These are phyloP conservation scores for Periconia macrospinosa DNA, from an alignment of 2,329 filamentous ascomycete genomes.

Conservation along the genomic window DNA sequence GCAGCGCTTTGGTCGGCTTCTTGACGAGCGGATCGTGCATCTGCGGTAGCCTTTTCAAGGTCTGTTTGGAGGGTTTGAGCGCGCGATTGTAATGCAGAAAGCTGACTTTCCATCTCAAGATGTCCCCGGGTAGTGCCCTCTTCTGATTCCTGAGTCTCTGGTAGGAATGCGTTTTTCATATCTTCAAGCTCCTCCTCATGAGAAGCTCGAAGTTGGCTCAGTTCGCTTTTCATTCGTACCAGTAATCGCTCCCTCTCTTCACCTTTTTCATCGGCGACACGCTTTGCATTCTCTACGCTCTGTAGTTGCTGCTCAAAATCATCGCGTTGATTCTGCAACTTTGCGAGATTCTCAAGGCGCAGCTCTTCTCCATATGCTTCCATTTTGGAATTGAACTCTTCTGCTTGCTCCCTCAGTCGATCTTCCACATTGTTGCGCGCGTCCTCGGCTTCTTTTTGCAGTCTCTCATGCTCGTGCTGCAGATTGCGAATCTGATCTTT, in stretches of 20 bases:
- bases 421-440: slow-evolving; percentile 8
- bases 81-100: slow-evolving; percentile 27
- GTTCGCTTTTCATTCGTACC: slow-evolving; percentile 15
- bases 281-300: slow-evolving; percentile 19
- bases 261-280: slow-evolving; percentile 13
- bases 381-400: slow-evolving; percentile 24
- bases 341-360: slow-evolving; percentile 24
- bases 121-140: slow-evolving; percentile 12
- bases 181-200: slow-evolving; percentile 15
- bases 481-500: slow-evolving; percentile 23
- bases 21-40: slow-evolving; percentile 27
- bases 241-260: slow-evolving; percentile 14
- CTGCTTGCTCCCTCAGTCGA: slow-evolving; percentile 21
- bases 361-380: slow-evolving; percentile 32
- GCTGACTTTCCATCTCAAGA: slow-evolving; percentile 17
- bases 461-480: slow-evolving; percentile 18
- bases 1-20: slow-evolving; percentile 17
- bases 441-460: slow-evolving; percentile 12
- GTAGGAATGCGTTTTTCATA: slow-evolving; percentile 4
- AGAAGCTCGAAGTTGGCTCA: slow-evolving; percentile 13
- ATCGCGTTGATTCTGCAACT: slow-evolving; percentile 29
- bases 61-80: slow-evolving; percentile 27
- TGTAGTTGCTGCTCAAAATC: slow-evolving; percentile 25
- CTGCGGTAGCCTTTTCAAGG: slow-evolving; percentile 28
- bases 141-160: not conserved